phyloP scores from a whole-genome alignment of 768 basidiomycete genomes.

The Lactifluus subvellereus region DNA sequence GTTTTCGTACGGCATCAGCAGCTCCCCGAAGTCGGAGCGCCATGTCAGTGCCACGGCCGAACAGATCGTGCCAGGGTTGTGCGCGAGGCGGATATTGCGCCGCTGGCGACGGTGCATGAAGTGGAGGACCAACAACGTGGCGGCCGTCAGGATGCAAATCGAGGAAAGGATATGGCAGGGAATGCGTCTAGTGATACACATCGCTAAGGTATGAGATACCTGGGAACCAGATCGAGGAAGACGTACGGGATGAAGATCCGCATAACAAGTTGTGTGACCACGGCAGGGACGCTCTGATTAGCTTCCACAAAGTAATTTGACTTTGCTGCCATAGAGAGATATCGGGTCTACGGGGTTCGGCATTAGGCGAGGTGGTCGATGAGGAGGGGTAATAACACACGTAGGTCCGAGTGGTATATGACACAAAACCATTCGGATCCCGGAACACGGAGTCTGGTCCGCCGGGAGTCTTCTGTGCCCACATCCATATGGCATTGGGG shows the following conservation, averaged over 20 bases:
- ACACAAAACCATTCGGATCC: constrained; percentile 44
- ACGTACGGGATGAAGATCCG: constrained; percentile 58
- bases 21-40: constrained; percentile 21
- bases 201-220: not conserved
- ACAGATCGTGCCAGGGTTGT: constrained; percentile 12
- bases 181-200: not conserved
- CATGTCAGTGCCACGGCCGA: constrained; percentile 13
- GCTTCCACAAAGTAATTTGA: constrained; percentile 50
- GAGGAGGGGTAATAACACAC: constrained; percentile 29
- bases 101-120: constrained; percentile 33
- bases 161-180: constrained; percentile 45
- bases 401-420: constrained; percentile 46
- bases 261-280: constrained; percentile 38
- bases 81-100: constrained; percentile 12
- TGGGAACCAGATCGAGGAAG: not conserved
- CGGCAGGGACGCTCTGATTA: constrained; percentile 36
- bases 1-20: constrained; percentile 17
- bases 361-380: not conserved
- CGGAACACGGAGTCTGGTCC: constrained; percentile 46
- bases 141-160: constrained; percentile 44
- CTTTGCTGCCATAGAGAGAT: constrained; percentile 53
- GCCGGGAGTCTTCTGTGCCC: constrained; percentile 38
- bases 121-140: constrained; percentile 43
- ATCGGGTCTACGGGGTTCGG: constrained; percentile 39
- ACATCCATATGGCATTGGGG: constrained; percentile 55